Evolutionary conservation across 495 filamentous ascomycete species (phyloP), one percentile per base, ranked within the genome.

Genomic region (Xylaria nigripes): DNA sequence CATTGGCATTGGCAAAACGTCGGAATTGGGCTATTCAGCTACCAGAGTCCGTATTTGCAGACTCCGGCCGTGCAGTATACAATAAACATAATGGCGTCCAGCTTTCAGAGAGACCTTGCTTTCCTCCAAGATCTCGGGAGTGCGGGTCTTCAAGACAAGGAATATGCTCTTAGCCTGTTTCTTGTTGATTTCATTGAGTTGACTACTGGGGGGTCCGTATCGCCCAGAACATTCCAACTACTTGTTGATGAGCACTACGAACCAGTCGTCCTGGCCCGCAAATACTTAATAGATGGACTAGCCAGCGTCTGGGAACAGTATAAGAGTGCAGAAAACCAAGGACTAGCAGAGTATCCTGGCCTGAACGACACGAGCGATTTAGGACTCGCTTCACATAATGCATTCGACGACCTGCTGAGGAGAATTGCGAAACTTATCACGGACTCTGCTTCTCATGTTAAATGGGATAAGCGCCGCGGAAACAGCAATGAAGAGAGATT

Each of bases 21-120:
- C 22, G 15, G 24, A 21, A 30, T n/a, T 24, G 45, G 27, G 13
- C 2, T 13, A n/a, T 50, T 53, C 27, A 15, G 9, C 6, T 7
- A 34, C 3, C 19, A 27, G 6, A n/a, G 4, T 45, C 30, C 50
- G 9, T 21, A 34, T n/a, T n/a, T n/a, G 22, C 21, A 6, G 42
- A 38, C 30, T 32, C 41, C 29, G 30, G 50, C 30, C 29, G 27
- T 36, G 15, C 27, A 21, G 30, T 40, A 27, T 21, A 13, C 50
- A 53, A 41, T 32, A n/a, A 6, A 30, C 43, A 54, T 13, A n/a
- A 54, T 54, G 51, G 51, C 44, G 27, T 38, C 32, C 22, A 29
- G 30, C 8, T 1, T 12, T 12, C 12, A 27, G 13, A 41, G n/a
- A 0, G n/a, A 46, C 1, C 51, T 30, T 16, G 32, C 27, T 30